phyloP scores from a whole-genome alignment of 2,329 filamentous ascomycete species.

The Coniella vitis region DNA sequence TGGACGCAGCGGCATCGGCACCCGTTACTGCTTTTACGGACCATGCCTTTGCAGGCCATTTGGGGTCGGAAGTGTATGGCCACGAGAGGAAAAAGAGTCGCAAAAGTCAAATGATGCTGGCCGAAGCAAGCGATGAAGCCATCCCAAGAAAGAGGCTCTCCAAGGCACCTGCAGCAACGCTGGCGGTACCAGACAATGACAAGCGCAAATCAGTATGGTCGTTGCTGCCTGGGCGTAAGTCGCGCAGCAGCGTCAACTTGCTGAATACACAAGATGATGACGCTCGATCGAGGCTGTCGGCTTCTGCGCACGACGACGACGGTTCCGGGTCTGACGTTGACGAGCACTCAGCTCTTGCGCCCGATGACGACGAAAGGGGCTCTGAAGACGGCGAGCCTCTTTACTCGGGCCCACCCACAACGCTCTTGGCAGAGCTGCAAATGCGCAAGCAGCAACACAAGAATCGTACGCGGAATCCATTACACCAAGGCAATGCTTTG shows the following conservation, averaged over 20 bases:
- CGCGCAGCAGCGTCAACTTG: conserved; percentile 16
- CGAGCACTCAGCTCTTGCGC: conserved; percentile 18
- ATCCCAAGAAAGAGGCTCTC: conserved; percentile 21
- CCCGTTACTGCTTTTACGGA: conserved; percentile 90
- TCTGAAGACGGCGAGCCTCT: conserved; percentile 41
- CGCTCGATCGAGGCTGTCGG: conserved; percentile 16
- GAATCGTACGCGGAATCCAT: conserved; percentile 60
- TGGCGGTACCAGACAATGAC: conserved; percentile 15
- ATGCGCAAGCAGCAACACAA: conserved; percentile 85
- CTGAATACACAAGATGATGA: conserved; percentile 14
- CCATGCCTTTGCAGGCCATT: conserved; percentile 71
- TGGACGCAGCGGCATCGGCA: conserved; percentile 81
- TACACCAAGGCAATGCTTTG: conserved; percentile 66
- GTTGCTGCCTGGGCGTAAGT: conserved; percentile 19
- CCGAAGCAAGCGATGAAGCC: not conserved
- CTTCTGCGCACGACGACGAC: conserved; percentile 4
- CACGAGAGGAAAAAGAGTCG: conserved; percentile 43
- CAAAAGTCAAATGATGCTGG: conserved; percentile 18
- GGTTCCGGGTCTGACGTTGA: conserved; percentile 17
- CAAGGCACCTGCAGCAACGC: conserved; percentile 17
- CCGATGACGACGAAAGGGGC: conserved; percentile 23
- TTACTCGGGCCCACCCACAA: conserved; percentile 73
- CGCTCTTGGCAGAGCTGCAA: conserved; percentile 85
- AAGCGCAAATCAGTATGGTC: conserved; percentile 18
- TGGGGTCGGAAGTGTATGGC: conserved; percentile 71